Evolutionary conservation across 2,329 filamentous ascomycete genomes (phyloP), one percentile per base, ranked within the genome.

Genomic region (Fulvia fulva): DNA sequence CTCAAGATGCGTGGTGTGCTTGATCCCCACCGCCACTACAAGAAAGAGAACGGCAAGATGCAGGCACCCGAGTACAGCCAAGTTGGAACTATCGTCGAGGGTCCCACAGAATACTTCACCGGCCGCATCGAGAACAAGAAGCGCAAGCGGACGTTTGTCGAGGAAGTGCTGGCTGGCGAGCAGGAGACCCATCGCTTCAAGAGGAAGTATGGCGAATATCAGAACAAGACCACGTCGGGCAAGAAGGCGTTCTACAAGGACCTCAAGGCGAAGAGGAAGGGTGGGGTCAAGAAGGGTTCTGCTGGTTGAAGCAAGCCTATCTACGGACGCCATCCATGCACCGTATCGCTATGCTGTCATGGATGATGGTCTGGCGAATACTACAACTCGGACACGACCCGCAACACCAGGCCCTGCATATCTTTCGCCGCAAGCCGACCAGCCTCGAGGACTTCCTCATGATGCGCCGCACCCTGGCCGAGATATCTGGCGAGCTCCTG

Each of bases 161-260:
- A 96, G 63, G 91, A 97, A 71, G 83, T 94, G 3, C 78, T 97
- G 66, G 83, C 86, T 23, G 78, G 81, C 45, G 87, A 91, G 73
- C 78, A 83, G 53, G 74, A 82, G 59, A 86, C 79, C 46, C 81
- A 82, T 59, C 88, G 89, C 67, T 94, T 97, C 78, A 91, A 89
- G 80, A 83, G 81, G 69, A 97, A 96, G 75, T 97, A 96, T 75
- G 81, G 84, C 57, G 87, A 93, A 58, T 90, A 97, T 51, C 91
- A 97, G 72, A 81, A 81, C 52, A 82, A 82, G 61, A 97, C 96
- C 76, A 84, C 83, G 23, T 96, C 90, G 67, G 94, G 94, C 53
- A 95, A 91, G 78, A 97, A 93, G 76, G 86, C 83, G 0, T 88
- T 90, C 68, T 97, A 97, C 80, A 93, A 93, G 71, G 87, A 87